Conservation (phyloP, 2,329 filamentous ascomycete genomes). For the Thermothelomyces thermophilus region DNA sequence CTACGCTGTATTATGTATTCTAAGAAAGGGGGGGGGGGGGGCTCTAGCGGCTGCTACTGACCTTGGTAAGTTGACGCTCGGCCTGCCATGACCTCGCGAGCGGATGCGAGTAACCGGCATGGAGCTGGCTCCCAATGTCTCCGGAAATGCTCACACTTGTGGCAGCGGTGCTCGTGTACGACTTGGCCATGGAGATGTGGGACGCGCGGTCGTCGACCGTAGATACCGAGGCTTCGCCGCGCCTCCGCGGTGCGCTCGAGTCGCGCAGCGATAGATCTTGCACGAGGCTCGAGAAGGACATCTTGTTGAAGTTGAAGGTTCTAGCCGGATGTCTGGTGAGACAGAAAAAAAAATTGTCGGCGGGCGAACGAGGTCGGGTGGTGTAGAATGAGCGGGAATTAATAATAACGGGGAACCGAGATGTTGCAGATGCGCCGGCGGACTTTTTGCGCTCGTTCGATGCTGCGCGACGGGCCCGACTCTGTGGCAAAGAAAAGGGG, state of each 20-base stretch:
- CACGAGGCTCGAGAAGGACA: slow-evolving; percentile 64
- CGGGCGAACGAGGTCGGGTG: background rate
- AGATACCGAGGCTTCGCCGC: slow-evolving; percentile 39
- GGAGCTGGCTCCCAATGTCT: slow-evolving; percentile 76
- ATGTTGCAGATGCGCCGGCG: background rate
- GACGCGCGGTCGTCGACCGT: slow-evolving; percentile 55
- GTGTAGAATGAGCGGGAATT: background rate
- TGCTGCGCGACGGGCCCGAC: background rate
- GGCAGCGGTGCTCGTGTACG: slow-evolving; percentile 59
- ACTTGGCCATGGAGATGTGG: slow-evolving; percentile 57
- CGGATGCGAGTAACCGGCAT: slow-evolving; percentile 76
- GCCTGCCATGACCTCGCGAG: slow-evolving; percentile 76
- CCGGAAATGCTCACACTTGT: slow-evolving; percentile 64
- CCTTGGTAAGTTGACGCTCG: slow-evolving; percentile 80
- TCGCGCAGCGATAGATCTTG: slow-evolving; percentile 59
- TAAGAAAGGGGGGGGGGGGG: too few relatives aligned
- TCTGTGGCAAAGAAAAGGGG: background rate
- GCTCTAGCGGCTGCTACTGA: too few relatives aligned
- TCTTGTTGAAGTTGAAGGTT: slow-evolving; percentile 50
- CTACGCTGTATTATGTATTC: too few relatives aligned
- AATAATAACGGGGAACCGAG: background rate
- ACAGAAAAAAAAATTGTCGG: background rate
- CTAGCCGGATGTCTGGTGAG: slow-evolving; percentile 56
- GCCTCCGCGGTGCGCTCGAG: slow-evolving; percentile 40
- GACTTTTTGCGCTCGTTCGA: background rate